Evolutionary conservation across 805 yeast genomes (phyloP).

Genomic region (Middelhovenomyces tepae): DNA sequence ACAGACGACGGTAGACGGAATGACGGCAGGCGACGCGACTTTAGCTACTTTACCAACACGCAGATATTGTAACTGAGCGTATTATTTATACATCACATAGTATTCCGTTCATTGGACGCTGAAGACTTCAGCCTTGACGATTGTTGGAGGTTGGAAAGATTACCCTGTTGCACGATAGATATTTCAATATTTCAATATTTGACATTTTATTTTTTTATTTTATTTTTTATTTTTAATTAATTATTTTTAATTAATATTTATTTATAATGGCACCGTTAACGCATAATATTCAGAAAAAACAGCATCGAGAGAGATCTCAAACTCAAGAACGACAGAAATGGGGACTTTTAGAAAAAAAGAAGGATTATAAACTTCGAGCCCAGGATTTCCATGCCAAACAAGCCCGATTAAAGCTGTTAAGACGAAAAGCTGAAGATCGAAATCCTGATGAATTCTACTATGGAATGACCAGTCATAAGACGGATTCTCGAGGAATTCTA

Average conservation of each 20-base stretch:
- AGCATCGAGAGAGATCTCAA: slow-evolving; percentile 91
- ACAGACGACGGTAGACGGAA: slow-evolving; percentile 3
- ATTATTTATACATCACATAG: too few relatives aligned
- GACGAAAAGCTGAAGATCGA: slow-evolving; percentile 59
- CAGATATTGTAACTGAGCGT: too few relatives aligned
- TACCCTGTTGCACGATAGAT: neutral
- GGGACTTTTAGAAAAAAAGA: slow-evolving; percentile 91
- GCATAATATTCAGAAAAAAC: slow-evolving; percentile 91
- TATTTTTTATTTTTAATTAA: neutral
- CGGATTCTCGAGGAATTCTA: slow-evolving; percentile 64
- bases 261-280: slow-evolving; percentile 7
- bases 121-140: too few relatives aligned
- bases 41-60: too few relatives aligned
- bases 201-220: neutral
- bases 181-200: neutral
- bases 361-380: slow-evolving; percentile 67
- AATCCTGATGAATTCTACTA: slow-evolving; percentile 96
- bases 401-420: slow-evolving; percentile 55
- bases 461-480: slow-evolving; percentile 68
- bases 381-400: slow-evolving; percentile 52
- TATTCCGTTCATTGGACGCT: too few relatives aligned
- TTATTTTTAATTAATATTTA: slow-evolving; percentile 9
- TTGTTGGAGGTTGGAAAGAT: neutral
- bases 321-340: slow-evolving; percentile 59
- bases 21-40: slow-evolving; percentile 1